These are phyloP conservation scores for Hydnomerulius pinastri DNA, from an alignment of 768 basidiomycete species.

Conservation along the genomic window DNA sequence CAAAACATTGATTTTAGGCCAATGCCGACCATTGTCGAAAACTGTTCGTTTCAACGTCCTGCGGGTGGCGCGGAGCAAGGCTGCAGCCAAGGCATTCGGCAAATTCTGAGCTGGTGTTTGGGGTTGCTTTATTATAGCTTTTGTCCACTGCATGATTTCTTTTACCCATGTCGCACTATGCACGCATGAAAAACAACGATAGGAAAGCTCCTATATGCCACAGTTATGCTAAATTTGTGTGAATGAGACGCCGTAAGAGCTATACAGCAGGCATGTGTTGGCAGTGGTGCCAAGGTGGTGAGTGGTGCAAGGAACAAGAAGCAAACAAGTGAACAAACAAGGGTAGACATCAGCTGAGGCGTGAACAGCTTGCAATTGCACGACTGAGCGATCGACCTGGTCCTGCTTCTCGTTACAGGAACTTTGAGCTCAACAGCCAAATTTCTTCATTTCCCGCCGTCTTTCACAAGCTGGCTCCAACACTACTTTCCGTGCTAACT, in stretches of 20 bases:
- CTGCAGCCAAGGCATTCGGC: slow-evolving; percentile 85
- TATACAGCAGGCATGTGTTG: neutral
- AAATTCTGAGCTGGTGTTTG: slow-evolving; percentile 70
- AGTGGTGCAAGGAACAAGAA: too few relatives aligned
- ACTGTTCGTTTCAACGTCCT: slow-evolving; percentile 99
- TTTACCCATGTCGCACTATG: slow-evolving; percentile 29
- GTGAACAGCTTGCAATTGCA: slow-evolving; percentile 1
- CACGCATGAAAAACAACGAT: slow-evolving; percentile 27
- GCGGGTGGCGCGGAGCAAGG: slow-evolving; percentile 93
- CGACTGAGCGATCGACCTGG: slow-evolving; percentile 23
- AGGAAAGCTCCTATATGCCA: neutral
- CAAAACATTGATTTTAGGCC: slow-evolving; percentile 51
- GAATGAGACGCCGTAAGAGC: neutral
- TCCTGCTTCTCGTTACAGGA: slow-evolving; percentile 30
- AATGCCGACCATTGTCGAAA: slow-evolving; percentile 99
- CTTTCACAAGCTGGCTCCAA: slow-evolving; percentile 72
- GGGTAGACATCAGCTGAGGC: slow-evolving; percentile 18
- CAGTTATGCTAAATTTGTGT: neutral
- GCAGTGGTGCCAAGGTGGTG: too few relatives aligned
- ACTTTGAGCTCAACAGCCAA: slow-evolving; percentile 3
- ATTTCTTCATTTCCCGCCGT: slow-evolving; percentile 8
- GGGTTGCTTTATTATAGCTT: slow-evolving; percentile 13
- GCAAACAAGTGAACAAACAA: slow-evolving; percentile 39
- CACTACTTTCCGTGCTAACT: slow-evolving; percentile 74
- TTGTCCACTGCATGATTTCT: slow-evolving; percentile 24